Evolutionary conservation across 495 filamentous ascomycete genomes (phyloP).

Genomic region (Podospora anserina): DNA sequence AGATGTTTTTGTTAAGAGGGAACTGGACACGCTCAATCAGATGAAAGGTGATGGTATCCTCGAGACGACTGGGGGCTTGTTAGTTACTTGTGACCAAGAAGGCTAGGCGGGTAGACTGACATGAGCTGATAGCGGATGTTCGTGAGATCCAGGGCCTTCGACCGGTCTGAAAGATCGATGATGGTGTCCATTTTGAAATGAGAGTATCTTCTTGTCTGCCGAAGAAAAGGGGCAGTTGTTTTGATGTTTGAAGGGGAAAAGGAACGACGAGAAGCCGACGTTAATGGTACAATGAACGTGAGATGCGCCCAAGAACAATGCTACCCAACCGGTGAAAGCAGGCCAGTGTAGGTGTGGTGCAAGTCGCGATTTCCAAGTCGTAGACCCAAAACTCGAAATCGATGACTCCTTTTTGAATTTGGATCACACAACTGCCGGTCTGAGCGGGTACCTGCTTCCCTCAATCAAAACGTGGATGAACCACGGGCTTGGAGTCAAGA

Average conservation of each 20-base stretch:
- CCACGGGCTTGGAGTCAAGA: not conserved
- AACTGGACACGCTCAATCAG: conserved; percentile 98
- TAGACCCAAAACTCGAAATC: not conserved
- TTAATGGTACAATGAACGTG: not conserved
- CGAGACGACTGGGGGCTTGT: conserved; percentile 66
- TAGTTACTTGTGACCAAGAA: conserved; percentile 1
- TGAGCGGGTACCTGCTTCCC: not conserved
- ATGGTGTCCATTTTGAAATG: conserved; percentile 71
- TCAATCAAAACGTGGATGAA: not conserved
- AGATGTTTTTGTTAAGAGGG: conserved; percentile 86
- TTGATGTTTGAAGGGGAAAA: not conserved
- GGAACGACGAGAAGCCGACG: not conserved
- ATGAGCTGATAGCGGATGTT: conserved; percentile 96
- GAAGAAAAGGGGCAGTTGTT: not conserved
- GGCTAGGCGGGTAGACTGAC: conserved; percentile 47
- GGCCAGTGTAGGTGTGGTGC: too few relatives aligned
- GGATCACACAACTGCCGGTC: not conserved
- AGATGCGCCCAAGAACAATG: not conserved
- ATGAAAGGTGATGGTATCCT: conserved; percentile 98
- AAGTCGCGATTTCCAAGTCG: too few relatives aligned
- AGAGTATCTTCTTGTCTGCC: not conserved
- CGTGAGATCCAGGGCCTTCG: conserved; percentile 80
- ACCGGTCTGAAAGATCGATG: conserved; percentile 80
- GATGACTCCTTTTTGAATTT: not conserved
- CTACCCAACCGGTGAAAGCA: not conserved